Percentiles rank a stretch among this genome's conserved stretches.
These are phyloP conservation scores for Lipomyces kockii DNA, from an alignment of 805 yeast genomes.

Conservation along the genomic window DNA sequence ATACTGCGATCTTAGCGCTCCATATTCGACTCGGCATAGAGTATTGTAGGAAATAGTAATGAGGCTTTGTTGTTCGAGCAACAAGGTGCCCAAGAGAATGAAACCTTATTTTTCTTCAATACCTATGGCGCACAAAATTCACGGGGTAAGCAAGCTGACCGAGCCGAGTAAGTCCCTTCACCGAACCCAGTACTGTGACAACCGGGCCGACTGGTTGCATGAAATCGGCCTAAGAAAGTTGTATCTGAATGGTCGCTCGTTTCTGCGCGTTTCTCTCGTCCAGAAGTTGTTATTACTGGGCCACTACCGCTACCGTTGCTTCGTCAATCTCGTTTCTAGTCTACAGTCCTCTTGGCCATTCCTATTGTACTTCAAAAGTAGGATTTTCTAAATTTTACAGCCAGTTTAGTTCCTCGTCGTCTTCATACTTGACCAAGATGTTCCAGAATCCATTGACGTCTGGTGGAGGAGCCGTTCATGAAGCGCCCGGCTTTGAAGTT, in stretches of 20 bases:
- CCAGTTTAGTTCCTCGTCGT: constrained; percentile 4
- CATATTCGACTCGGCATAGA: no score
- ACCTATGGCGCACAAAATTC: no score
- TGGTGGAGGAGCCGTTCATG: constrained; percentile 16
- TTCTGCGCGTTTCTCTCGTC: constrained; percentile 19
- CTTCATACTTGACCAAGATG: constrained; percentile 4
- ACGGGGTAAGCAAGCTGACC: no score
- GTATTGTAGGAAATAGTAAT: no score
- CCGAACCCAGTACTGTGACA: background rate
- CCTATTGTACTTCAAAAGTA: constrained; percentile 2
- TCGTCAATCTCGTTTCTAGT: constrained; percentile 30
- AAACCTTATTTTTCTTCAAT: no score
- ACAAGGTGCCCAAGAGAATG: no score
- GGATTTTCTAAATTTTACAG: constrained; percentile 19
- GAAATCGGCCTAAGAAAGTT: background rate
- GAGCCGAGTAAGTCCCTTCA: background rate
- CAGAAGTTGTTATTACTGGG: constrained; percentile 34
- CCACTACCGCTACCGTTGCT: constrained; percentile 37
- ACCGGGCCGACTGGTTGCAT: background rate
- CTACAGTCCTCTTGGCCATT: constrained; percentile 9
- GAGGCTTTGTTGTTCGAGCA: no score
- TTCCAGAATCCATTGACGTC: constrained; percentile 12
- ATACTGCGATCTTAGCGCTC: background rate
- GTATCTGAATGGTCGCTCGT: constrained; percentile 23
- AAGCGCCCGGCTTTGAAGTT: constrained; percentile 17